Evolutionary conservation across 345 rosid species (phyloP), one percentile per base, ranked within the genome.

Genomic region (Trapa bicornis): DNA sequence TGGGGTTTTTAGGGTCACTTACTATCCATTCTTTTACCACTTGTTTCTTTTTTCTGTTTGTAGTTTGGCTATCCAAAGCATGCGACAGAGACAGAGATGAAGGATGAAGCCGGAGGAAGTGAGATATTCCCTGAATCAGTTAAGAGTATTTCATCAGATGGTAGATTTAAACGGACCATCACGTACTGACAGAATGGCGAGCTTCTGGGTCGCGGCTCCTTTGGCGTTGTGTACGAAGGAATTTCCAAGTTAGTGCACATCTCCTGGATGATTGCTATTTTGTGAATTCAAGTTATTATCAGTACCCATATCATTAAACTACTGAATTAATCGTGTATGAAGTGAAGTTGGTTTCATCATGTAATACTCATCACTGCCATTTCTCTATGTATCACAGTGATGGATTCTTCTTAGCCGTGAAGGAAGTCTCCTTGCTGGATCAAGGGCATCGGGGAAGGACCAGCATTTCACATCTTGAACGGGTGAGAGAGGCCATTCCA

Each of bases 401-500:
- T 80, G 98, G 96, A 57, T 79, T 76, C 85, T 89, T 89, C 78
- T 89, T 92, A 72, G 98, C 98, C 48, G 79, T 92, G 54, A 89
- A 92, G 75, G 96, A 92, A 80, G 98, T 92, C 71, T 92, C 95
- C 33, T 80, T 92, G 64, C 85, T 89, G 75, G 95, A 92, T 75
- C 89, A 89, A 67, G 98, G 91, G 72, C 83, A 82, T 74, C 83
- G 83, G 71, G 96, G 85, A 60, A 83, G 69, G 77, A 86, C 89
- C 72, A 78, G 93, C 67, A 72, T 87, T 75, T 70, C 41, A 71
- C 95, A 89, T 75, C 91, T 92, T 53, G 96, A 89, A 77, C 84
- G 81, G 85, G 98, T 92, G 76, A 54, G 60, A 11, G 35, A 10
- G 38, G 3, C 32, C 32, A 16, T 54, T 54, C 68, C 65, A 68